A percentile compares a stretch with the other conserved stretches of the same genome.
Evolutionary conservation across 208 protist genomes (phyloP).

Genomic region (Trypanosoma mega): DNA sequence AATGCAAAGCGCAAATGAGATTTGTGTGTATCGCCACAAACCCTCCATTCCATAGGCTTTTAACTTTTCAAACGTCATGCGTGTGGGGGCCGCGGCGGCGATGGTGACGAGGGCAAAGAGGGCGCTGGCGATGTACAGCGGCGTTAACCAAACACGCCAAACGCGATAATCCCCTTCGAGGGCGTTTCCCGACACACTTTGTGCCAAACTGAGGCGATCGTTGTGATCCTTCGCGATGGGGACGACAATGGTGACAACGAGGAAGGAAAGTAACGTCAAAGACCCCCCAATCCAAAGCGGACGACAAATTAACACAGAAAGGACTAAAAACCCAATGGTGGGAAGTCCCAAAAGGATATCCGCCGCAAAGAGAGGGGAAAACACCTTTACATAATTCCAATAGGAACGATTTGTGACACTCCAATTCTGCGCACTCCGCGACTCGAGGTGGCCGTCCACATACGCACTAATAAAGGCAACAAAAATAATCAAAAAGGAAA

Average conservation of each 20-base stretch:
- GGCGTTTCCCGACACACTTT: background rate
- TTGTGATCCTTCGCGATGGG: conserved; percentile 72
- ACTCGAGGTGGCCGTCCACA: conserved; percentile 36
- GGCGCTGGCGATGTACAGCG: conserved; percentile 52
- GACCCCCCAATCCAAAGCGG: background rate
- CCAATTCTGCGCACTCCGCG: conserved; percentile 9
- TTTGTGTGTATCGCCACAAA: conserved; percentile 30
- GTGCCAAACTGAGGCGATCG: conserved; percentile 16
- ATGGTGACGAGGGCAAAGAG: conserved; percentile 30
- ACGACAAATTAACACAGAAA: background rate
- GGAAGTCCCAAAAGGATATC: conserved; percentile 41
- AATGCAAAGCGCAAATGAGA: conserved; percentile 37
- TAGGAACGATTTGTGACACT: conserved; percentile 12
- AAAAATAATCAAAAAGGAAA: conserved; percentile 56
- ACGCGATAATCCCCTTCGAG: conserved; percentile 36
- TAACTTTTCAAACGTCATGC: conserved; percentile 4
- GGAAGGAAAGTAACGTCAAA: conserved; percentile 30
- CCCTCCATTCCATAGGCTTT: conserved; percentile 25
- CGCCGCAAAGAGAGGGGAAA: conserved; percentile 58
- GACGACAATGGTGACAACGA: conserved; percentile 56
- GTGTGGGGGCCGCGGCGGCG: conserved; percentile 24
- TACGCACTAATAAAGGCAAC: conserved; percentile 49
- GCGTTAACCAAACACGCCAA: conserved; percentile 69
- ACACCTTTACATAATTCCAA: conserved; percentile 78
- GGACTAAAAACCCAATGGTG: conserved; percentile 22